Evolutionary conservation across 2,329 filamentous ascomycete genomes (phyloP).

Genomic region (Alternaria hordeiaustralica): DNA sequence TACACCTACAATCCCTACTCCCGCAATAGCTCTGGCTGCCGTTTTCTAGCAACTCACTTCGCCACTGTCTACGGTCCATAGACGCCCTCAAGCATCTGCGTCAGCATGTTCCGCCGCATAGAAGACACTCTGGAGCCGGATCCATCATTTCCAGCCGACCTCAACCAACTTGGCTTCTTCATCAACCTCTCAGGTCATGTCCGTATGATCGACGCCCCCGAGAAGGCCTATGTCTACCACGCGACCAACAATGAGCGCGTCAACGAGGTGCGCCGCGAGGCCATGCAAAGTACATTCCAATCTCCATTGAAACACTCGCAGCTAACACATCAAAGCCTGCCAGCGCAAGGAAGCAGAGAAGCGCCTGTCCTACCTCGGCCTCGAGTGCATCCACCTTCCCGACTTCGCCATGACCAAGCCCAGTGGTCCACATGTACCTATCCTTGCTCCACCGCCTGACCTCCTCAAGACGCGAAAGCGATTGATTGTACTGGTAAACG

Average conservation of each 20-base stretch:
- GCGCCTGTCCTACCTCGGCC: conserved; percentile 67
- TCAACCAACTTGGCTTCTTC: conserved; percentile 80
- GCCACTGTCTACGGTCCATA: neutral
- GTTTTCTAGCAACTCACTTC: neutral
- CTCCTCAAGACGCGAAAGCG: conserved; percentile 65
- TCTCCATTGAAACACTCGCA: neutral
- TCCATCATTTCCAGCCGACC: conserved; percentile 67
- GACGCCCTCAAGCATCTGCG: neutral
- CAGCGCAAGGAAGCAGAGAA: conserved; percentile 65
- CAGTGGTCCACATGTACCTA: conserved; percentile 66
- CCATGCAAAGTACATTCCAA: conserved; percentile 68
- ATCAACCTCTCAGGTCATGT: conserved; percentile 78
- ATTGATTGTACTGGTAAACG: conserved; percentile 77
- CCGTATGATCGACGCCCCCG: conserved; percentile 70
- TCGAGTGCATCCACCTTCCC: conserved; percentile 69
- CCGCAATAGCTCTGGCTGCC: neutral
- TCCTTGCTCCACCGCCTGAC: conserved; percentile 64
- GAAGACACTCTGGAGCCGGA: conserved; percentile 72
- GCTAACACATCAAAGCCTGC: conserved; percentile 59
- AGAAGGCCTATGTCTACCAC: conserved; percentile 76
- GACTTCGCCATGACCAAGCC: conserved; percentile 53
- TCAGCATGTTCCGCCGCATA: conserved; percentile 75
- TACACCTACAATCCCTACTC: neutral
- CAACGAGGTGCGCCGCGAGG: conserved; percentile 73
- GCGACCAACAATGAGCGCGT: conserved; percentile 75